These are phyloP conservation scores for Exophiala alcalophila DNA, from an alignment of 2,329 filamentous ascomycete species.

Conservation along the genomic window DNA sequence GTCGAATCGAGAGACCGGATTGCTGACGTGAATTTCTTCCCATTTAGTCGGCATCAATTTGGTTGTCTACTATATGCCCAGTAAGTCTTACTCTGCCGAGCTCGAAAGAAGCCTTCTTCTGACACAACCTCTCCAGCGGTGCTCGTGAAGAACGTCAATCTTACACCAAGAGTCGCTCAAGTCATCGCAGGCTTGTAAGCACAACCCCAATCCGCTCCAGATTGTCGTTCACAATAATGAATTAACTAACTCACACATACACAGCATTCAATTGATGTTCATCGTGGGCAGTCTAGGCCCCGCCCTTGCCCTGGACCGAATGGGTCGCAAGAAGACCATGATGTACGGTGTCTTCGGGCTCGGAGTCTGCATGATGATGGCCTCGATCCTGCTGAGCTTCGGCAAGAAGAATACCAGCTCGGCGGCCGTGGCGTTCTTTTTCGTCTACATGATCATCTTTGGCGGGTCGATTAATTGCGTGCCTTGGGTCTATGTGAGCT, in stretches of 20 bases:
- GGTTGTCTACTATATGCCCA: slow-evolving; percentile 37
- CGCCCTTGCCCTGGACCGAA: slow-evolving; percentile 46
- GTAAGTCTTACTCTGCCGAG: not conserved
- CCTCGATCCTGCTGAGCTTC: slow-evolving; percentile 42
- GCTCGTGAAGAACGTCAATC: slow-evolving; percentile 47
- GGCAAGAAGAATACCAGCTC: slow-evolving; percentile 42
- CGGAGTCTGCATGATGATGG: slow-evolving; percentile 43
- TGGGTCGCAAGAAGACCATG: slow-evolving; percentile 41
- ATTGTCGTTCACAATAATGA: not conserved
- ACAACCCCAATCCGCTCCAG: not conserved
- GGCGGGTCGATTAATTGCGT: slow-evolving; percentile 44
- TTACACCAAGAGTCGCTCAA: slow-evolving; percentile 44
- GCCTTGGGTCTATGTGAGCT: slow-evolving; percentile 46
- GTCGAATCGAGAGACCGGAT: too few relatives aligned
- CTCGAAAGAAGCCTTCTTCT: not conserved
- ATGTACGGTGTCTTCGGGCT: slow-evolving; percentile 38
- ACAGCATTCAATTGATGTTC: slow-evolving; percentile 40
- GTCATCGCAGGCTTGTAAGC: slow-evolving; percentile 45
- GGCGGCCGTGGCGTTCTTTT: slow-evolving; percentile 51
- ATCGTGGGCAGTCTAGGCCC: slow-evolving; percentile 46
- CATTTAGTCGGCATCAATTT: slow-evolving; percentile 47
- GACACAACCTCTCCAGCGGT: slow-evolving; percentile 33
- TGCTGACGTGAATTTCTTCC: too few relatives aligned
- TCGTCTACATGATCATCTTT: slow-evolving; percentile 44
- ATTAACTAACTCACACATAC: too few relatives aligned